phyloP scores from a whole-genome alignment of 192 early-diverging fungal species.

The Thamnidium elegans region DNA sequence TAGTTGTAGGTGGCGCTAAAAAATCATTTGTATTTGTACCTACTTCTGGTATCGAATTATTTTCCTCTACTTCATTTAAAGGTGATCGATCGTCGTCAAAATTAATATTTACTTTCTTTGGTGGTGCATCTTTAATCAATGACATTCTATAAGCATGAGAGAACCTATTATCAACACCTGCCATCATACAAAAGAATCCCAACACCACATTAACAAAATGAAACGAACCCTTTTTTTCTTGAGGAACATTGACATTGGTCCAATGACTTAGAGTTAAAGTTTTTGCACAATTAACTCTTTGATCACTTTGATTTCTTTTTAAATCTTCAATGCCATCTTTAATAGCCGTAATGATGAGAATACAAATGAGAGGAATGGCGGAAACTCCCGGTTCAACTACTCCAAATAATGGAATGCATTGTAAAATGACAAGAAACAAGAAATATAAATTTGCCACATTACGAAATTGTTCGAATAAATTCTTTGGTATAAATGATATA shows the following conservation, averaged over 20 bases:
- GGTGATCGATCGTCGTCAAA: conserved; percentile 11
- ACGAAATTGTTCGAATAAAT: conserved; percentile 96
- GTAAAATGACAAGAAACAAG: conserved; percentile 82
- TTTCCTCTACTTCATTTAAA: conserved; percentile 8
- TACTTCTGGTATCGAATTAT: neutral
- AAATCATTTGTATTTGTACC: neutral
- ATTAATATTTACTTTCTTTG: conserved; percentile 1
- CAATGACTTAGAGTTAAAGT: conserved; percentile 55
- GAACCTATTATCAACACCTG: conserved; percentile 30
- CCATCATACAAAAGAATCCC: conserved; percentile 24
- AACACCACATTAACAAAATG: conserved; percentile 11
- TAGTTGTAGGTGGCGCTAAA: neutral
- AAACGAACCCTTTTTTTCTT: conserved; percentile 4
- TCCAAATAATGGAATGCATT: conserved; percentile 58
- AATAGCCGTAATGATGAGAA: conserved; percentile 73
- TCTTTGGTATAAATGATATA: conserved; percentile 92
- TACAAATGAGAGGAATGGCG: conserved; percentile 80
- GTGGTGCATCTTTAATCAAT: conserved; percentile 1
- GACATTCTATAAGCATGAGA: conserved; percentile 21
- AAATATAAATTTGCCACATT: conserved; percentile 96
- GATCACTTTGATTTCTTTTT: conserved; percentile 81
- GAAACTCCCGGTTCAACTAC: conserved; percentile 76
- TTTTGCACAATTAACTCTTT: conserved; percentile 72
- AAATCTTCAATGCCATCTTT: conserved; percentile 96
- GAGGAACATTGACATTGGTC: conserved; percentile 60